These are phyloP conservation scores for Punctularia strigosozonata DNA, from an alignment of 768 basidiomycete genomes.

Conservation along the genomic window DNA sequence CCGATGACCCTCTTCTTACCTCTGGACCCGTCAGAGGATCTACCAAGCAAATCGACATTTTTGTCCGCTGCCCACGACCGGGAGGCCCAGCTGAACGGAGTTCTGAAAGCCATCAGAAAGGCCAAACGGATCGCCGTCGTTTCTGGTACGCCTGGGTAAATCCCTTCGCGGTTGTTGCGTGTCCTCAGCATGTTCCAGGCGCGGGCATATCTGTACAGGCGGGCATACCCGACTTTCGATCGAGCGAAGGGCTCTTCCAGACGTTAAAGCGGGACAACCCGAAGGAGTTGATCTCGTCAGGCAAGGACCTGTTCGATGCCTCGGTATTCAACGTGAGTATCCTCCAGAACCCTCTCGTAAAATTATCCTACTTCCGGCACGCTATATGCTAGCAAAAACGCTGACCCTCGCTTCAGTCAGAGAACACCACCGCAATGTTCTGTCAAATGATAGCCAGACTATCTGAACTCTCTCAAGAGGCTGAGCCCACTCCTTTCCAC, in stretches of 20 bases:
- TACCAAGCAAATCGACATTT: no score
- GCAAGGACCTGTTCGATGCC: constrained; percentile 85
- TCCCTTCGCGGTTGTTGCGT: neutral
- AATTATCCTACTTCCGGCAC: neutral
- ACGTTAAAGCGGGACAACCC: constrained; percentile 70
- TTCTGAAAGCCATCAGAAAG: constrained; percentile 59
- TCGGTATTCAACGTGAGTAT: constrained; percentile 72
- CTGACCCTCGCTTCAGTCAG: constrained; percentile 35
- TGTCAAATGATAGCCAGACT: constrained; percentile 86
- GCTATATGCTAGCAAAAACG: neutral
- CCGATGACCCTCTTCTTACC: no score
- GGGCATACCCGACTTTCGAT: constrained; percentile 86
- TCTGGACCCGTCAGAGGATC: no score
- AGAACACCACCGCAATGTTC: constrained; percentile 63
- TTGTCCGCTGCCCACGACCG: no score
- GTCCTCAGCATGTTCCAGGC: constrained; percentile 29
- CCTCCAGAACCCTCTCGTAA: neutral
- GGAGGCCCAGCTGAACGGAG: constrained; percentile 34
- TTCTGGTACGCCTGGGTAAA: constrained; percentile 45
- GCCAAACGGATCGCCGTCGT: constrained; percentile 79
- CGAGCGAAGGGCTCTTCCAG: constrained; percentile 69
- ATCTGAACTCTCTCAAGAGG: constrained; percentile 57
- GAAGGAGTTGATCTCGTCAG: constrained; percentile 54
- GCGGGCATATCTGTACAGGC: constrained; percentile 84
- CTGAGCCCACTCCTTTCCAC: constrained; percentile 77